A percentile compares a stretch with the other conserved stretches of the same genome.
phyloP scores from a whole-genome alignment of 148 eudicot species.

The Heliamphora exappendiculata region DNA sequence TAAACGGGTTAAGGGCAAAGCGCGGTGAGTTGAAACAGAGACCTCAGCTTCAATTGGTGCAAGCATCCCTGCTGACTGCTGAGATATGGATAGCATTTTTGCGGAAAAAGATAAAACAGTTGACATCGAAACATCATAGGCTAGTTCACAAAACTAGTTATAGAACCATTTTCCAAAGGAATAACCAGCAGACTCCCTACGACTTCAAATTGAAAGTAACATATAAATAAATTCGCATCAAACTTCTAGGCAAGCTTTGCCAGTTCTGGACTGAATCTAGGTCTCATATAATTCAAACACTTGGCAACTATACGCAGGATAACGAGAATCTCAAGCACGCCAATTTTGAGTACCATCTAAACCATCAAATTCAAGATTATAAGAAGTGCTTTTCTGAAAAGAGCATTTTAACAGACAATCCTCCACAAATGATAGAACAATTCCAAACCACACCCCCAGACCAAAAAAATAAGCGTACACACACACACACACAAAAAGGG shows the following conservation, averaged over 20 bases:
- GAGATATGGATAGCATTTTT: neutral
- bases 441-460: neutral
- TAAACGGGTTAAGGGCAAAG: neutral
- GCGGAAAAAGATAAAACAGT: neutral
- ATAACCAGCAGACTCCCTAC: neutral
- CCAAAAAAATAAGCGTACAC: neutral
- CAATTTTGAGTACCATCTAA: neutral
- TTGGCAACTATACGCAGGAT: neutral
- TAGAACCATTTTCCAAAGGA: neutral
- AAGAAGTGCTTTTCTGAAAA: neutral
- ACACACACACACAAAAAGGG: neutral
- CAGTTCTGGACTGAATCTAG: neutral
- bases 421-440: neutral
- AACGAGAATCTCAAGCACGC: neutral
- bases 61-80: neutral
- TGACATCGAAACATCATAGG: neutral
- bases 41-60: neutral
- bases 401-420: neutral
- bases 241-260: neutral
- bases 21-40: neutral
- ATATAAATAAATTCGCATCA: neutral
- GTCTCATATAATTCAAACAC: neutral
- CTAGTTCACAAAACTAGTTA: neutral
- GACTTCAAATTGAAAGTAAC: neutral
- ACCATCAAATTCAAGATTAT: neutral